Evolutionary conservation across 2,329 filamentous ascomycete species (phyloP), one percentile per base, ranked within the genome.

Genomic region (Setomelanomma holmii): DNA sequence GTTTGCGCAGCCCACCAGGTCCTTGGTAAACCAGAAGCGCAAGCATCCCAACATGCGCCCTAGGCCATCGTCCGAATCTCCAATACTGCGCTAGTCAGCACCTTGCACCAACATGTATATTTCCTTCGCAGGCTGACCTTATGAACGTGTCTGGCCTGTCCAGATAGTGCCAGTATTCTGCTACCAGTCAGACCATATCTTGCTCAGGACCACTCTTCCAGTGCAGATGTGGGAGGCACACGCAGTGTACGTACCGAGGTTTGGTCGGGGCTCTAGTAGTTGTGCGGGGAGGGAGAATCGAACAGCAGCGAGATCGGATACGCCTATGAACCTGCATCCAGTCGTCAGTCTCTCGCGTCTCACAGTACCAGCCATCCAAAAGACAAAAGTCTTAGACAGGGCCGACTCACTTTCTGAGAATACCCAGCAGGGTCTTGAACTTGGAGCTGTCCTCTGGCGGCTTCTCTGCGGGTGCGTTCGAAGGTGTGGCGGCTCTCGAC

Each of bases 21-120:
- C 95, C 76, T 99, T 99, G 58, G 95, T 98, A 69, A 98, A 96
- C 95, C 95, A 99, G 78, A 98, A 99, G 54, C 93, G 88, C 66
- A 98, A 78, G 23, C 96, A 91, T 69, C 93, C 93, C 45, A 99
- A 84, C 90, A 97, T 97, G 64, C 95, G 91, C 65, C 95, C 93
- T 49, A 98, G 80, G 10, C 89, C 85, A 65, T 98, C 91, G 65
- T 98, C 90, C 16, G 93, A 95, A 66, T 93, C 93, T 66, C 93
- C 95, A 68, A 89, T 88, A 60, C 86, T 87, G 66, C 21, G 42
- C 50, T 48, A 44, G 72, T 81, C 68, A 81, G 78, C 69, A 64
- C 49, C 6, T 11, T n/a, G 11, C 33, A 11, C 20, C 21, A 11
- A 22, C 10, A 14, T n/a, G 20, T 10, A 4, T 6, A 3, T 14